Evolutionary conservation across 371 early-diverging fungal genomes (phyloP).

Genomic region (Mortierella sp.): DNA sequence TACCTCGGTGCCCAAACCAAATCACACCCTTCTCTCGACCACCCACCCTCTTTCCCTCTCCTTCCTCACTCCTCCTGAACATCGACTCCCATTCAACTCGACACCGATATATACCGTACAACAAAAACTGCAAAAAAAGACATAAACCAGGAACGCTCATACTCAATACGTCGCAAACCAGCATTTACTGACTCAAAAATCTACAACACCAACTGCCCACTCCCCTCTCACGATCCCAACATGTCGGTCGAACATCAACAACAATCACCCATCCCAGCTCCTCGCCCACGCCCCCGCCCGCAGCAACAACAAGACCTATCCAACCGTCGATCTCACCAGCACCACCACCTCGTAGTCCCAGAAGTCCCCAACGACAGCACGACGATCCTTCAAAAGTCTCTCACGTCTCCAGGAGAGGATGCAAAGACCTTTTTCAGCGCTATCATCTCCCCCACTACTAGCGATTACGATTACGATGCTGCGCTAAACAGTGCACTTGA

Average conservation of each 20-base stretch:
- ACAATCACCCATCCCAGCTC: background rate
- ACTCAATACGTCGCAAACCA: background rate
- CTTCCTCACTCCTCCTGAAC: no score
- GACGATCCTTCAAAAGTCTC: conserved; percentile 17
- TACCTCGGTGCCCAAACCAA: background rate
- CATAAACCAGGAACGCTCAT: no score
- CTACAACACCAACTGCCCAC: background rate
- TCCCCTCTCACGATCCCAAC: background rate
- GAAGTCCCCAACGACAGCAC: conserved; percentile 26
- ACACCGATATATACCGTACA: background rate
- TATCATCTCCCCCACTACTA: background rate
- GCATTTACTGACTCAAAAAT: no score
- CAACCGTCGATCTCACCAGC: background rate
- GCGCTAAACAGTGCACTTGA: no score
- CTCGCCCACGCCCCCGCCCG: background rate
- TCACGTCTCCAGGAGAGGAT: background rate
- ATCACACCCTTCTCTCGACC: background rate
- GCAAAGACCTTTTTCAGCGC: conserved; percentile 12
- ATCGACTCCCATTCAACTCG: no score
- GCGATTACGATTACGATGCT: no score
- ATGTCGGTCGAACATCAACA: background rate
- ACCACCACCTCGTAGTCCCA: conserved; percentile 11
- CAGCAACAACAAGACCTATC: background rate
- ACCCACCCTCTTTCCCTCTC: background rate
- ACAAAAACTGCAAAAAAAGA: background rate